Percentiles rank a stretch among this genome's conserved stretches.
phyloP scores from a whole-genome alignment of 2,329 filamentous ascomycete species.

The Trichocomaceae sp. region DNA sequence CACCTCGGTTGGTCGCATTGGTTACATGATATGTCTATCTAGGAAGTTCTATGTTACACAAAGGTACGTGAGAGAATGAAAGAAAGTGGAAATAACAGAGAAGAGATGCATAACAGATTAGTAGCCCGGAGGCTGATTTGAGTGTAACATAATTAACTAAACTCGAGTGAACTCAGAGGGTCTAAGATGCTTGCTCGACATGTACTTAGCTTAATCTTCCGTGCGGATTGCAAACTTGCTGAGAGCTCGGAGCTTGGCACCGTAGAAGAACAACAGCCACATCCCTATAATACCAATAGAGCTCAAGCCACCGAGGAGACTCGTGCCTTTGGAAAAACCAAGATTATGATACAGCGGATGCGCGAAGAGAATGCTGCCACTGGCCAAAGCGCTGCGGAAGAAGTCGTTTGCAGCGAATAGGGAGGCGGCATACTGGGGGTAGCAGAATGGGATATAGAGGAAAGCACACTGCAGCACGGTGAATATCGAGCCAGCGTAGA shows the following conservation, averaged over 20 bases:
- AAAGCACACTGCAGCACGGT: conserved; percentile 37
- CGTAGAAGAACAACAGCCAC: conserved; percentile 27
- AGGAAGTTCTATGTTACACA: neutral
- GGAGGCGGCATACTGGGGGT: conserved; percentile 32
- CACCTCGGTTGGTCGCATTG: neutral
- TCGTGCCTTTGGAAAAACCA: conserved; percentile 28
- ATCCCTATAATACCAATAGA: conserved; percentile 31
- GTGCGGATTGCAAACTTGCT: conserved; percentile 24
- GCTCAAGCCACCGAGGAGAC: conserved; percentile 33
- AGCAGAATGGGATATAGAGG: conserved; percentile 35
- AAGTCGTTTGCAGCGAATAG: conserved; percentile 35
- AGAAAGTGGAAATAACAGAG: neutral
- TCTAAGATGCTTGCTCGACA: neutral
- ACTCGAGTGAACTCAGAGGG: neutral
- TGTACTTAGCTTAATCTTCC: neutral
- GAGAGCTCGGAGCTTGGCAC: conserved; percentile 25
- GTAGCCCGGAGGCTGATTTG: neutral
- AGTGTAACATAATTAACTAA: neutral
- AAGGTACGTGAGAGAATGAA: neutral
- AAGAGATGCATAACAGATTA: neutral
- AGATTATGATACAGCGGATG: conserved; percentile 30
- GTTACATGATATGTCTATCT: neutral
- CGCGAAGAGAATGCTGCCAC: conserved; percentile 30
- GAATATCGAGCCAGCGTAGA: conserved; percentile 31
- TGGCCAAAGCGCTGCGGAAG: conserved; percentile 22